Conservation (phyloP, 176 grass and related monocot species). For the Hsuehochloa calcarea region DNA sequence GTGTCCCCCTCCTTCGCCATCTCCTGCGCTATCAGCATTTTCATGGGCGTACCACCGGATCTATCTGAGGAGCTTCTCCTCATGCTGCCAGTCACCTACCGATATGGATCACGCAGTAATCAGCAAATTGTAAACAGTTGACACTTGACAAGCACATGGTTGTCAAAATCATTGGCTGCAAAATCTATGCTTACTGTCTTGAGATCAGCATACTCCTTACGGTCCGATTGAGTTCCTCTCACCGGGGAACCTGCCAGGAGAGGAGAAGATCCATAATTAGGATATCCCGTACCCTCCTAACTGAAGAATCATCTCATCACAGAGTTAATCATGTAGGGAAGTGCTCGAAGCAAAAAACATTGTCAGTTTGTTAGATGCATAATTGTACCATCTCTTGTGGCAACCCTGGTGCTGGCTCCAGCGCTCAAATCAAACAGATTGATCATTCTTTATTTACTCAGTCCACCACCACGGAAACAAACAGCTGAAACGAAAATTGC, state of each 20-base stretch:
- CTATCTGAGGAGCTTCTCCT: constrained; percentile 47
- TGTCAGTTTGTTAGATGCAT: constrained; percentile 13
- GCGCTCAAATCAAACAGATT: constrained; percentile 50
- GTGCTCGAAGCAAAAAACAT: constrained; percentile 39
- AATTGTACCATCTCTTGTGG: constrained; percentile 46
- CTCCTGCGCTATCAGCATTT: constrained; percentile 78
- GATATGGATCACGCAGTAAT: constrained; percentile 30
- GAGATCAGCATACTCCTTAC: constrained; percentile 42
- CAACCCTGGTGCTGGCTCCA: constrained; percentile 45
- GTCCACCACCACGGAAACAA: constrained; percentile 30
- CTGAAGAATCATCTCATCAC: constrained; percentile 27
- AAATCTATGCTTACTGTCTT: constrained; percentile 28
- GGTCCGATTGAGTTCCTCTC: constrained; percentile 51
- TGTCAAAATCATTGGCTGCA: neutral
- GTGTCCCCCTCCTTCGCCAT: constrained; percentile 78
- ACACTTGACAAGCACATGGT: constrained; percentile 8
- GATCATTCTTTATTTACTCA: constrained; percentile 51
- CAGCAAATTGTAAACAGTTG: neutral
- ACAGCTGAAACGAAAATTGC: constrained; percentile 16
- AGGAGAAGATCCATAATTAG: constrained; percentile 40
- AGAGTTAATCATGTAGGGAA: constrained; percentile 33
- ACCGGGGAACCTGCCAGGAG: constrained; percentile 52
- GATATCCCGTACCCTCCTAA: constrained; percentile 1
- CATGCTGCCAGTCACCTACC: constrained; percentile 24
- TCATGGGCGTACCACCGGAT: constrained; percentile 69